Percentiles rank a stretch among this genome's conserved stretches.
Conservation (phyloP, 2,329 filamentous ascomycete species). For the Xylaria sp. region DNA sequence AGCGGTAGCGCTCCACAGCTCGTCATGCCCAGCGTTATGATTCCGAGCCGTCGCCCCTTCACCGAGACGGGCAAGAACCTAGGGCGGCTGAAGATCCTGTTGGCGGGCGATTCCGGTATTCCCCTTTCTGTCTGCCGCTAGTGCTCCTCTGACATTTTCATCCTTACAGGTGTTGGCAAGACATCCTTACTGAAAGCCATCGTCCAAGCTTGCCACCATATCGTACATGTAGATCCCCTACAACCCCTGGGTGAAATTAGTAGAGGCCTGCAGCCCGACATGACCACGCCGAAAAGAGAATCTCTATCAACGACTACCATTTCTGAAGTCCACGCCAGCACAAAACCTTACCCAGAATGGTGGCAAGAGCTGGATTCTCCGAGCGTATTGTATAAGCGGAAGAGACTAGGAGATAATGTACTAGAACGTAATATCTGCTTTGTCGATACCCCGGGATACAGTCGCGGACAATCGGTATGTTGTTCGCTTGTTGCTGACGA, state of each 20-base stretch:
- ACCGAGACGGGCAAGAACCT: slow-evolving; percentile 86
- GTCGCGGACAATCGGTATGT: slow-evolving; percentile 64
- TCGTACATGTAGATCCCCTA: slow-evolving; percentile 88
- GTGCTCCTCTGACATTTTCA: slow-evolving; percentile 40
- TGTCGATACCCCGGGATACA: slow-evolving; percentile 81
- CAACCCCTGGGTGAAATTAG: slow-evolving; percentile 48
- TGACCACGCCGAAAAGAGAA: slow-evolving; percentile 40
- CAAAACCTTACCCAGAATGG: slow-evolving; percentile 88
- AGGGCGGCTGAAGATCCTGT: slow-evolving; percentile 87
- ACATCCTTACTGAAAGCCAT: slow-evolving; percentile 90
- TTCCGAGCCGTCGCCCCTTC: slow-evolving; percentile 89
- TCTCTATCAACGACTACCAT: slow-evolving; percentile 56
- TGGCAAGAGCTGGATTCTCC: slow-evolving; percentile 82
- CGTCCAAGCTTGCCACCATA: slow-evolving; percentile 86
- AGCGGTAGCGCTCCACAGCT: slow-evolving; percentile 74
- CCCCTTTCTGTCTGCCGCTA: slow-evolving; percentile 30
- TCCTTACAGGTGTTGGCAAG: slow-evolving; percentile 78
- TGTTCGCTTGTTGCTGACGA: slow-evolving; percentile 4
- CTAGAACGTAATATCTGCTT: slow-evolving; percentile 95
- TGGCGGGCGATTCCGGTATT: slow-evolving; percentile 81
- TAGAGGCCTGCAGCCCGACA: slow-evolving; percentile 30
- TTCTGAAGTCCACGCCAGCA: slow-evolving; percentile 80
- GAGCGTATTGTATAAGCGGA: slow-evolving; percentile 67
- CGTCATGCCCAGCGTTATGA: slow-evolving; percentile 96
- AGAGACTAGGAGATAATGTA: slow-evolving; percentile 79